Conservation (phyloP, 768 basidiomycete genomes). For the Auriculariales sp. region DNA sequence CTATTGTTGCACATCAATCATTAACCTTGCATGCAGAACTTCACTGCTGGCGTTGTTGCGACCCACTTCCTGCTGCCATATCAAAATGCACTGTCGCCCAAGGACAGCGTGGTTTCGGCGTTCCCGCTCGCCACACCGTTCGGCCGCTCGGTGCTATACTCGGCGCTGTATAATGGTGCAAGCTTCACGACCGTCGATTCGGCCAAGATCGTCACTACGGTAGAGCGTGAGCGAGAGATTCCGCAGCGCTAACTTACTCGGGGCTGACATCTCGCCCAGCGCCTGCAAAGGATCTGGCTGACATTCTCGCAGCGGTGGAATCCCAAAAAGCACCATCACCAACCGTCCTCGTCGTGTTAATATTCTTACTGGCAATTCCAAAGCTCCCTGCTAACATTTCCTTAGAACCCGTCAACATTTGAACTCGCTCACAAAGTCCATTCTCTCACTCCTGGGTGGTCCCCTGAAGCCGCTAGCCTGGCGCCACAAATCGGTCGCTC, state of each 20-base stretch:
- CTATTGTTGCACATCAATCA: not conserved
- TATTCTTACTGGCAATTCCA: not conserved
- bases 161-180: conserved; percentile 53
- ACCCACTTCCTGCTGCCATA: conserved; percentile 62
- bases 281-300: conserved; percentile 7
- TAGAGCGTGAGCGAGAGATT: conserved; percentile 25
- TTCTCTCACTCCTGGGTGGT: conserved; percentile 39
- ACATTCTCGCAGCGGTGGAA: conserved; percentile 10
- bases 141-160: conserved; percentile 68
- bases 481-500: conserved; percentile 60
- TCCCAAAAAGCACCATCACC: conserved; percentile 22
- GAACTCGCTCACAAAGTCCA: conserved; percentile 32
- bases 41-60: conserved; percentile 82
- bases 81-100: conserved; percentile 45
- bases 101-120: conserved; percentile 68
- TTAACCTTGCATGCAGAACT: conserved; percentile 25
- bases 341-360: conserved; percentile 54
- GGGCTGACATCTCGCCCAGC: not conserved
- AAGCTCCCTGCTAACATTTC: conserved; percentile 1
- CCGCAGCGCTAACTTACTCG: not conserved
- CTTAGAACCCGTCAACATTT: conserved; percentile 39
- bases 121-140: conserved; percentile 62
- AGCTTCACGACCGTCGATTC: conserved; percentile 55
- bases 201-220: conserved; percentile 32
- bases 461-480: conserved; percentile 49